Conservation (phyloP, 2,329 filamentous ascomycete species). For the Curvularia sp. region DNA sequence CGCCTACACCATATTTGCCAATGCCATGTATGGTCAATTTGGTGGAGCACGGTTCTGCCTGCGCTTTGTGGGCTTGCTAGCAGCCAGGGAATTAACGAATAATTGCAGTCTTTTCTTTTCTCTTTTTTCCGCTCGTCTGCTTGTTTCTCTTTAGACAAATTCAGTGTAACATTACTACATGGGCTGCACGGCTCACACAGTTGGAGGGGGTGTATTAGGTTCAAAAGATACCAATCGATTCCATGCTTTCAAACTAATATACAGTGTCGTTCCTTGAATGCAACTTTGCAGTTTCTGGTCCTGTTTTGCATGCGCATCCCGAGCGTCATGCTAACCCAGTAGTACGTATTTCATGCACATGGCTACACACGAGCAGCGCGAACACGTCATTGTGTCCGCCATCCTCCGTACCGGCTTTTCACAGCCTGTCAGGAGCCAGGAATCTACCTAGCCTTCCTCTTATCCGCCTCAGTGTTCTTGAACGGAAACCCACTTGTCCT, state of each 20-base stretch:
- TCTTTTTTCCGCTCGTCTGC: background rate
- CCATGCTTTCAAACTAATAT: constrained; percentile 11
- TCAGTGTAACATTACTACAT: constrained; percentile 9
- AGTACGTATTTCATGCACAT: background rate
- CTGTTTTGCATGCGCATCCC: background rate
- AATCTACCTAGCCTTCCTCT: constrained; percentile 53
- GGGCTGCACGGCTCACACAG: background rate
- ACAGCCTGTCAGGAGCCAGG: background rate
- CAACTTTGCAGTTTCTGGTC: background rate
- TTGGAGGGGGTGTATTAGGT: constrained; percentile 7
- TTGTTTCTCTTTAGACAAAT: background rate
- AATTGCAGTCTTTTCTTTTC: background rate
- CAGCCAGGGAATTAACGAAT: background rate
- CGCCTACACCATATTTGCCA: background rate
- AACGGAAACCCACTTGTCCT: constrained; percentile 71
- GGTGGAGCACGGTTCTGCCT: background rate
- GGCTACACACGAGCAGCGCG: background rate
- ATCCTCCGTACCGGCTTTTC: background rate
- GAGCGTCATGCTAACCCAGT: background rate
- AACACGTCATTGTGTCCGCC: background rate
- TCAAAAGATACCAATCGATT: constrained; percentile 29
- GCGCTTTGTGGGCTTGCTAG: background rate
- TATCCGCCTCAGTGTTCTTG: constrained; percentile 63
- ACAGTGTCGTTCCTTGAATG: constrained; percentile 11
- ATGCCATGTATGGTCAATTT: background rate